Conservation (phyloP, 768 basidiomycete genomes). For the Trametes sanguinea region DNA sequence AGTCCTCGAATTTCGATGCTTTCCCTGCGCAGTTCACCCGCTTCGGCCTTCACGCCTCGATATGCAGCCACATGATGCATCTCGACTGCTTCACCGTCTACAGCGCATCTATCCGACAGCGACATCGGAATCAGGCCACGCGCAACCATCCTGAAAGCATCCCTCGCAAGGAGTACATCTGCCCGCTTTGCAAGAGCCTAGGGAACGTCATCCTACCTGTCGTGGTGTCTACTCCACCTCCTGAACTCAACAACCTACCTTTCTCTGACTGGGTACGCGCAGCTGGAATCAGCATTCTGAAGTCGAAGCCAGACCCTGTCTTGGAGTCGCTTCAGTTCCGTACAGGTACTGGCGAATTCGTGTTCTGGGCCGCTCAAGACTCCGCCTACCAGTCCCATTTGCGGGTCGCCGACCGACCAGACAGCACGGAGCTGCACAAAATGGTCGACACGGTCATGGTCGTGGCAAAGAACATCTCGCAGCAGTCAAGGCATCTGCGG, state of each 20-base stretch:
- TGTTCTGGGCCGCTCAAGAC: conserved; percentile 87
- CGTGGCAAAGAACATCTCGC: conserved; percentile 75
- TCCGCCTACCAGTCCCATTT: conserved; percentile 61
- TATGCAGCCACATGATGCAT: conserved; percentile 98
- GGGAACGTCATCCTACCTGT: conserved; percentile 94
- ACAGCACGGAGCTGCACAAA: conserved; percentile 62
- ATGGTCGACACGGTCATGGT: conserved; percentile 89
- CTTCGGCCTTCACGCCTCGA: conserved; percentile 84
- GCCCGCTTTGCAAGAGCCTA: conserved; percentile 94
- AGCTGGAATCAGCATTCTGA: conserved; percentile 86
- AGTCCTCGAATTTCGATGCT: conserved; percentile 64
- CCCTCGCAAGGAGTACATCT: conserved; percentile 92
- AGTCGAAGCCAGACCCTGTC: conserved; percentile 72
- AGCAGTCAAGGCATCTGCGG: conserved; percentile 81
- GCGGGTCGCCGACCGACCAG: conserved; percentile 51
- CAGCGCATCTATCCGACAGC: conserved; percentile 79
- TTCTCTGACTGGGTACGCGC: conserved; percentile 91
- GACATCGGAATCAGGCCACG: conserved; percentile 86
- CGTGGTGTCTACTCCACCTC: conserved; percentile 47
- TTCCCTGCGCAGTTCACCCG: conserved; percentile 71
- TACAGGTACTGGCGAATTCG: conserved; percentile 85
- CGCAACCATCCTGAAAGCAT: conserved; percentile 94
- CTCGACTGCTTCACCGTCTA: conserved; percentile 92
- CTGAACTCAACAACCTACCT: conserved; percentile 54
- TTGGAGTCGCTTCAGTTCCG: conserved; percentile 74